A percentile compares a stretch with the other conserved stretches of the same genome.
These are phyloP conservation scores for Zalerion maritima DNA, from an alignment of 495 filamentous ascomycete genomes.

Conservation along the genomic window DNA sequence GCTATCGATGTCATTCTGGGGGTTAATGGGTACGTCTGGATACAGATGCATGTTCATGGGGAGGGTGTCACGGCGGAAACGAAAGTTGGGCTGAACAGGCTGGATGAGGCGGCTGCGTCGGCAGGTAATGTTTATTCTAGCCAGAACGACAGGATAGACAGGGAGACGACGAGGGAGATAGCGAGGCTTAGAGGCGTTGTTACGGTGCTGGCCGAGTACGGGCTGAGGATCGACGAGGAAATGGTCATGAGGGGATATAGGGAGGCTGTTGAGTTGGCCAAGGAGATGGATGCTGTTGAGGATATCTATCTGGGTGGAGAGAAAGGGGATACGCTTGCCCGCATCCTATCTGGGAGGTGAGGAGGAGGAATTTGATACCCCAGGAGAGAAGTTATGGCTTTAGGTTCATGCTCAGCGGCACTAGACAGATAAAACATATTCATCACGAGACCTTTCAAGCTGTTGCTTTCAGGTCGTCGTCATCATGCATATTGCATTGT, in stretches of 20 bases:
- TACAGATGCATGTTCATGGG: slow-evolving; percentile 57
- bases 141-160: slow-evolving; percentile 70
- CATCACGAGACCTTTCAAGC: too few species aligned
- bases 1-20: slow-evolving; percentile 78
- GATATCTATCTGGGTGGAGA: slow-evolving; percentile 58
- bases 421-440: too few species aligned
- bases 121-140: slow-evolving; percentile 66
- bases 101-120: slow-evolving; percentile 70
- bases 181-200: slow-evolving; percentile 66
- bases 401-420: too few species aligned
- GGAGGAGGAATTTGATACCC: too few species aligned
- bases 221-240: slow-evolving; percentile 79
- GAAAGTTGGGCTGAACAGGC: slow-evolving; percentile 47
- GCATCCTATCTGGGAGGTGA: too few species aligned
- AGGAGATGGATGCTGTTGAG: slow-evolving; percentile 37
- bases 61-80: slow-evolving; percentile 25
- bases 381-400: too few species aligned
- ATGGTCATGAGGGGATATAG: slow-evolving; percentile 74
- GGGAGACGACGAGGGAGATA: slow-evolving; percentile 74
- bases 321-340: slow-evolving; percentile 50
- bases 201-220: slow-evolving; percentile 62
- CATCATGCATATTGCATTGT: too few species aligned
- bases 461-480: too few species aligned
- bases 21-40: slow-evolving; percentile 94
- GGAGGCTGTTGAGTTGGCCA: slow-evolving; percentile 56